These are phyloP conservation scores for Fusarium oligoseptatum DNA, from an alignment of 2,329 filamentous ascomycete species.

Conservation along the genomic window DNA sequence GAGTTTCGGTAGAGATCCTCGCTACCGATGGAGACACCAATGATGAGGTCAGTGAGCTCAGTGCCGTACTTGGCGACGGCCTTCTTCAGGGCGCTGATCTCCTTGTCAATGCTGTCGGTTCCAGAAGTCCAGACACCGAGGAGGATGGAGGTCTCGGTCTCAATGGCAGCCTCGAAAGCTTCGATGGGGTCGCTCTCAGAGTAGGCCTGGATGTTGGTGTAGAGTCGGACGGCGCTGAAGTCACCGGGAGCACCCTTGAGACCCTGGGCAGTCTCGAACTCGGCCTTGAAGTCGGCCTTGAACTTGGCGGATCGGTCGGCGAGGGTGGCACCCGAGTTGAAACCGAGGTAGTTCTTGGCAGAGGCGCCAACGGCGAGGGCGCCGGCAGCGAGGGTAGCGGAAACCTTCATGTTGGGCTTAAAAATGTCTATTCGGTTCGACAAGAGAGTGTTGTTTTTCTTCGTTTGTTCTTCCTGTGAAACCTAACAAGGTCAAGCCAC, in stretches of 20 bases:
- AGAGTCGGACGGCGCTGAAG: slow-evolving; percentile 72
- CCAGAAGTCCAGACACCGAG: slow-evolving; percentile 75
- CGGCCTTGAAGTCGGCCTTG: slow-evolving; percentile 62
- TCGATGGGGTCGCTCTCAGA: slow-evolving; percentile 81
- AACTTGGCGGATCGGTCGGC: slow-evolving; percentile 65
- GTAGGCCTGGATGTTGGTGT: slow-evolving; percentile 76
- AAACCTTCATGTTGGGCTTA: slow-evolving; percentile 56
- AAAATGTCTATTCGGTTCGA: slow-evolving; percentile 20
- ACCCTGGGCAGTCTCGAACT: slow-evolving; percentile 58
- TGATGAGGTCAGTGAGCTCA: slow-evolving; percentile 67
- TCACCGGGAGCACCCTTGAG: slow-evolving; percentile 60
- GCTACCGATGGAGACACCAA: slow-evolving; percentile 75
- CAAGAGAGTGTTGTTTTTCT: slow-evolving; percentile 19
- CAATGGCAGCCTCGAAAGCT: slow-evolving; percentile 80
- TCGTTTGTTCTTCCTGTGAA: slow-evolving; percentile 21
- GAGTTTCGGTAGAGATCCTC: slow-evolving; percentile 76
- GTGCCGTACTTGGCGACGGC: slow-evolving; percentile 67
- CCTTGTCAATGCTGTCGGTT: slow-evolving; percentile 66
- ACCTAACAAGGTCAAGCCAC: slow-evolving; percentile 33
- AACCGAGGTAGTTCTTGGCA: slow-evolving; percentile 64
- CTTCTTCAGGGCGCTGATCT: slow-evolving; percentile 70
- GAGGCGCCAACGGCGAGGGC: slow-evolving; percentile 57
- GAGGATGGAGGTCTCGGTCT: slow-evolving; percentile 71
- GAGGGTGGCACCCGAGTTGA: slow-evolving; percentile 65
- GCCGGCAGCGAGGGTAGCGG: slow-evolving; percentile 54